phyloP scores from a whole-genome alignment of 768 basidiomycete species.

The Lentinus tigrinus region DNA sequence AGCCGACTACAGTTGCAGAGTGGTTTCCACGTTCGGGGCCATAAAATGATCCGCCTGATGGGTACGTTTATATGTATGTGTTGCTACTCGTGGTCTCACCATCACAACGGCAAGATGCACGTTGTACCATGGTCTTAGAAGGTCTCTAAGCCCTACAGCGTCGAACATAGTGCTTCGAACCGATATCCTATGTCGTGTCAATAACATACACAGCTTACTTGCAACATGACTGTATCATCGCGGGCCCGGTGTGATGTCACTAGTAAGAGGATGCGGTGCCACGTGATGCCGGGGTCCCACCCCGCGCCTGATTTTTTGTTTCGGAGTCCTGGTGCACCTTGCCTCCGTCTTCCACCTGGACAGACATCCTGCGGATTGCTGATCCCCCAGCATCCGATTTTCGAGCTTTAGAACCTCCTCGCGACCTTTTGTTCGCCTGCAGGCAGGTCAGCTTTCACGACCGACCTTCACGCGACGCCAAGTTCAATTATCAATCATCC shows the following conservation, averaged over 20 bases:
- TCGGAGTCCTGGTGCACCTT: conserved; percentile 19
- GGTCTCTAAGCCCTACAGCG: no score
- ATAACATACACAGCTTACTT: no score
- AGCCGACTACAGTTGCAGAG: no score
- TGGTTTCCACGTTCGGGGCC: no score
- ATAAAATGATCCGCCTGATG: no score
- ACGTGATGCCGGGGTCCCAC: conserved; percentile 16
- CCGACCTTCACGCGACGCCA: conserved; percentile 67
- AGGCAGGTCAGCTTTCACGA: conserved; percentile 90
- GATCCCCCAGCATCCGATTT: conserved; percentile 30
- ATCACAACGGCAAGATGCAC: no score
- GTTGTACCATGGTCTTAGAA: no score
- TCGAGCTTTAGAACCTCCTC: conserved; percentile 35
- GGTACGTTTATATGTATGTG: no score
- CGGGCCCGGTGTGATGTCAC: conserved; percentile 6
- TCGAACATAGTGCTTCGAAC: no score
- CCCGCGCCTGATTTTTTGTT: conserved; percentile 22
- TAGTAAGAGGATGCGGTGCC: conserved; percentile 5
- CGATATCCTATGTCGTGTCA: no score
- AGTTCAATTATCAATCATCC: conserved; percentile 49
- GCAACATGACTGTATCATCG: no score
- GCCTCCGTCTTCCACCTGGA: conserved; percentile 32
- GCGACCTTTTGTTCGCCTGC: conserved; percentile 62
- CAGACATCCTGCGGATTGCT: conserved; percentile 31
- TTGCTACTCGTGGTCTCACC: no score